Percentiles rank a stretch among this genome's conserved stretches.
phyloP scores from a whole-genome alignment of 371 early-diverging fungal genomes.

The Zopfochytrium polystomum region DNA sequence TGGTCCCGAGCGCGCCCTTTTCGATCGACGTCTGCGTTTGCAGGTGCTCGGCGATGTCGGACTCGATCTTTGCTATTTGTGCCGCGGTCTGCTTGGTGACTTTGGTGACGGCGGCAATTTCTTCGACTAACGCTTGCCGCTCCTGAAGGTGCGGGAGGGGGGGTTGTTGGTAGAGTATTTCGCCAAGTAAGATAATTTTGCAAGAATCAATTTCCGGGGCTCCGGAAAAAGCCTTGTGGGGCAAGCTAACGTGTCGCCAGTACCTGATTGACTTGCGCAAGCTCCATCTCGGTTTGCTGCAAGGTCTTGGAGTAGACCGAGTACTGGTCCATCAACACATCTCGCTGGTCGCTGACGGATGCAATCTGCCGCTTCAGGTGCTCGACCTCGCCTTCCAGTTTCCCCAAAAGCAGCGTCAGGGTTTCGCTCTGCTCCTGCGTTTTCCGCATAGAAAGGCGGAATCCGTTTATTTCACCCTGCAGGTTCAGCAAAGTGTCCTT shows the following conservation, averaged over 20 bases:
- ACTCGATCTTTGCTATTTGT: constrained; percentile 38
- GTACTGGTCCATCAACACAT: constrained; percentile 45
- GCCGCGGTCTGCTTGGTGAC: constrained; percentile 30
- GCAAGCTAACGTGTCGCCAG: too few species aligned
- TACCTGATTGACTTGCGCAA: constrained; percentile 37
- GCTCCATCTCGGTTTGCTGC: constrained; percentile 46
- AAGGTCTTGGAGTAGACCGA: constrained; percentile 40
- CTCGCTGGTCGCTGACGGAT: constrained; percentile 40
- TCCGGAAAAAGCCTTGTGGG: neutral
- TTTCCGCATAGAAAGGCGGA: constrained; percentile 35
- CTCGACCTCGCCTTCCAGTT: constrained; percentile 47
- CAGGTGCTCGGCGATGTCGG: constrained; percentile 50
- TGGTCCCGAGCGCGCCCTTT: constrained; percentile 44
- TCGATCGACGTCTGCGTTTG: constrained; percentile 49
- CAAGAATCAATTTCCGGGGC: neutral
- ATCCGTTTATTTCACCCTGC: constrained; percentile 48
- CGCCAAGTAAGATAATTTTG: neutral
- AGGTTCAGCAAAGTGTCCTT: constrained; percentile 41
- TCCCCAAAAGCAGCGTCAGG: constrained; percentile 39
- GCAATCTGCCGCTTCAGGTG: constrained; percentile 45
- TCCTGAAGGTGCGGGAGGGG: constrained; percentile 30
- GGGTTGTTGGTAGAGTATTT: neutral
- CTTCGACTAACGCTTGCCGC: constrained; percentile 44
- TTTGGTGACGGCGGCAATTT: constrained; percentile 45
- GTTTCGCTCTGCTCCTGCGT: constrained; percentile 51